phyloP scores from a whole-genome alignment of 352 stramenopile species.

The Phytopythium litorale region DNA sequence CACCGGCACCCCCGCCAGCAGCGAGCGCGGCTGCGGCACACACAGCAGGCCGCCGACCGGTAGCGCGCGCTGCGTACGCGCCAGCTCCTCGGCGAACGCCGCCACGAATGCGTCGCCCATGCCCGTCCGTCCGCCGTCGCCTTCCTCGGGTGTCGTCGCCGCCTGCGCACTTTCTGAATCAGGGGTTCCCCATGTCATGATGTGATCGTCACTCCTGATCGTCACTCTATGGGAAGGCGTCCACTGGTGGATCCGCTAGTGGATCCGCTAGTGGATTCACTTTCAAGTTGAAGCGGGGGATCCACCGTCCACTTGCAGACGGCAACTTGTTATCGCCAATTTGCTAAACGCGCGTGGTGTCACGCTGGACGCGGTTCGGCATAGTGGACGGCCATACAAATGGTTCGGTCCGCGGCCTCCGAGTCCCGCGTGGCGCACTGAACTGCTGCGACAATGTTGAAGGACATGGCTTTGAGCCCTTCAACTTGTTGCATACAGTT shows the following conservation, averaged over 20 bases:
- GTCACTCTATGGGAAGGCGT: no score
- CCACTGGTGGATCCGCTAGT: no score
- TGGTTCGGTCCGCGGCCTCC: neutral
- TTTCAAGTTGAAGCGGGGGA: neutral
- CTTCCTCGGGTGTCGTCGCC: no score
- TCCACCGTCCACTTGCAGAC: neutral
- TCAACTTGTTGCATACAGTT: neutral
- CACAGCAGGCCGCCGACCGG: conserved; percentile 54
- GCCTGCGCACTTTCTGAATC: neutral
- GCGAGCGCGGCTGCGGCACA: conserved; percentile 56
- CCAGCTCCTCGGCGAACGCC: conserved; percentile 36
- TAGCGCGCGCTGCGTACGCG: conserved; percentile 50
- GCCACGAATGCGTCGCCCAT: conserved; percentile 46
- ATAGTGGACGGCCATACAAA: neutral
- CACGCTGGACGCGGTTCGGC: neutral
- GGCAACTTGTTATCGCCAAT: neutral
- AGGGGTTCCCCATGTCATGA: neutral
- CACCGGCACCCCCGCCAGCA: conserved; percentile 35
- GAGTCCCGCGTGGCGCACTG: conserved; percentile 3
- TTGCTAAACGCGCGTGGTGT: neutral
- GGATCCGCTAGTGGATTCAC: no score
- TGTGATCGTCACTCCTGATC: no score
- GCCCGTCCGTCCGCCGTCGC: neutral
- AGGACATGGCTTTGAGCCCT: neutral
- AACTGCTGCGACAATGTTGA: neutral